Evolutionary conservation across 2,329 filamentous ascomycete genomes (phyloP).

Genomic region (Fusarium aywerte): DNA sequence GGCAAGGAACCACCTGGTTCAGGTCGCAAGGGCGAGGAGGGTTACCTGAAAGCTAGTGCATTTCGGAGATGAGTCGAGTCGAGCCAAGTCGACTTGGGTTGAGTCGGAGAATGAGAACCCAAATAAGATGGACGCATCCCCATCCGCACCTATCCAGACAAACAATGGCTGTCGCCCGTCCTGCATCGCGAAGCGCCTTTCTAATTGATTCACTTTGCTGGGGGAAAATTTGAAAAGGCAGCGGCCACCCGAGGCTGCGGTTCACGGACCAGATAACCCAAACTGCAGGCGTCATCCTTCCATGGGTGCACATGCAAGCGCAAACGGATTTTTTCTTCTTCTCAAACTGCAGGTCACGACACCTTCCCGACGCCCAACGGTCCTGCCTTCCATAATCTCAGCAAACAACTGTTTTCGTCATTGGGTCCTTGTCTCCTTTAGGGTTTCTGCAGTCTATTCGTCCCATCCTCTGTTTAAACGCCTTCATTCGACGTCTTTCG

Average conservation of each 20-base stretch:
- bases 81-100: neutral
- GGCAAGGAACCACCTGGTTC: conserved; percentile 8
- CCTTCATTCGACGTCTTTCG: neutral
- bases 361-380: conserved; percentile 2
- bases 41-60: conserved; percentile 9
- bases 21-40: conserved; percentile 13
- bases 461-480: neutral
- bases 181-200: conserved; percentile 2
- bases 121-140: conserved; percentile 15
- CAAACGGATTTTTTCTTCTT: conserved; percentile 17
- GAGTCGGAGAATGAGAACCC: neutral
- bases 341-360: neutral
- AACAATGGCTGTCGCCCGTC: neutral
- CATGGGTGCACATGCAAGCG: conserved; percentile 25
- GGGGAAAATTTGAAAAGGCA: conserved; percentile 6
- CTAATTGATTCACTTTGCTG: neutral
- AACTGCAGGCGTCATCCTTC: conserved; percentile 20
- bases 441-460: neutral
- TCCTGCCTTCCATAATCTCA: conserved; percentile 1
- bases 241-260: conserved; percentile 30
- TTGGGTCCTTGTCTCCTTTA: neutral
- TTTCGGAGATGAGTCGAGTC: neutral
- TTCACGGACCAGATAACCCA: conserved; percentile 29
- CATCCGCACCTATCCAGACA: conserved; percentile 6
- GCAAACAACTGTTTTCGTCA: conserved; percentile 9